Base-by-base conservation (phyloP, 1,139 yeast species). In the Diutina catenulata region DNA sequence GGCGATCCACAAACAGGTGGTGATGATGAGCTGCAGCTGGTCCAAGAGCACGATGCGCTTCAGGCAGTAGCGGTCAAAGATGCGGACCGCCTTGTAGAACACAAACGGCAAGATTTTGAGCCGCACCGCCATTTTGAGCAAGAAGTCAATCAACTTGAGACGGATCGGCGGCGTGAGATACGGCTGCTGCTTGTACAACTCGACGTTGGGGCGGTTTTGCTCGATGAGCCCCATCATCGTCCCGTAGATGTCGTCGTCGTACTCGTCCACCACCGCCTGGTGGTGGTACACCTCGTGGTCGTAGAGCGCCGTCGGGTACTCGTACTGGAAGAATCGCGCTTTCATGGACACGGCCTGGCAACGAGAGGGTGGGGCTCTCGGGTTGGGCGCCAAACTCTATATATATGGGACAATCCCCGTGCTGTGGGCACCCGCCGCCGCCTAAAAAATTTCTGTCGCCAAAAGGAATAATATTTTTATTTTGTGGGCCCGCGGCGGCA, bases 1-100 rank as follows among this genome's bases (percentile, higher is more conserved):
- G 5, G 80, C 72, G 16, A 77, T 59, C 83, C 83, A 76, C 28
- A 77, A 59, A 51, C 84, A 77, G 16, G 83, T 76, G 33, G 80
- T 73, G 33, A 76, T 69, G 18, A 76, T 78, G 39, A 77, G 60
- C 52, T 76, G 80, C 7, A 75, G 65, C 57, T 76, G 83, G 42
- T 72, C 79, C 43, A 71, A 63, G 37, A 76, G 56, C 2, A 77
- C 79, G 8, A 76, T 68, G 49, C 83, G 60, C 51, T 74, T 75
- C 42, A 79, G 74, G 47, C 81, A 76, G 53, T 77, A 77, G 41
- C 83, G 66, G 51, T 77, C 84, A 47, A 77, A 75, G 36, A 76
- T 57, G 43, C 70, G 67, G 6, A 74, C 75, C 0, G 81, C 73
- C 44, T 68, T 72, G 55, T 63, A 70, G 47, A 73, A 74, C 16